Percentiles rank a stretch among this genome's conserved stretches.
phyloP scores from a whole-genome alignment of 768 basidiomycete species.

The Cantharellus cinnabarinus region DNA sequence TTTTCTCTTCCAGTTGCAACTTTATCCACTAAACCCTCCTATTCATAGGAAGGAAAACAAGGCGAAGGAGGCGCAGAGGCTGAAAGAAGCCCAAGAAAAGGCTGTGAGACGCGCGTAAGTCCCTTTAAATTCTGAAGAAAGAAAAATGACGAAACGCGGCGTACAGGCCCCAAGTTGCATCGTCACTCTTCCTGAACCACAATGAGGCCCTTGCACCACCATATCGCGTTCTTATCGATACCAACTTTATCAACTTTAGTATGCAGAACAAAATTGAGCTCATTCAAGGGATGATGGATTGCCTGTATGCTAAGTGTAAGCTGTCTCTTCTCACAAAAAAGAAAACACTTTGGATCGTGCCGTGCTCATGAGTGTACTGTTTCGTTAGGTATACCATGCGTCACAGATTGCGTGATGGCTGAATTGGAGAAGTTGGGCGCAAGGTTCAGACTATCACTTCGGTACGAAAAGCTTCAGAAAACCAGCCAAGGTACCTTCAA shows the following conservation, averaged over 20 bases:
- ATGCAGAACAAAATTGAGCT: slow-evolving; percentile 96
- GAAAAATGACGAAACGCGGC: not conserved
- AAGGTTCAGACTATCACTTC: slow-evolving; percentile 80
- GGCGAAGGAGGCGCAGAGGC: slow-evolving; percentile 46
- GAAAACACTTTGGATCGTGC: not conserved
- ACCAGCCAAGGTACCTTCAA: not conserved
- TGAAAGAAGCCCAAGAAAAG: slow-evolving; percentile 64
- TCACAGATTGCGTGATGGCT: slow-evolving; percentile 98
- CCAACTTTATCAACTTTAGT: slow-evolving; percentile 98
- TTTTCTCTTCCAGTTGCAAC: not conserved
- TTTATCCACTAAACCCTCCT: not conserved
- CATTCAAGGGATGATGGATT: slow-evolving; percentile 98
- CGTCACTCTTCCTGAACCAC: slow-evolving; percentile 84
- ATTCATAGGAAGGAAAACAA: slow-evolving; percentile 72
- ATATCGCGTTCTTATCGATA: slow-evolving; percentile 92
- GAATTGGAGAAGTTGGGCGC: slow-evolving; percentile 96
- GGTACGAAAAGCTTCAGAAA: slow-evolving; percentile 28
- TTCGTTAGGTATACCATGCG: slow-evolving; percentile 78
- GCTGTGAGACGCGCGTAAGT: slow-evolving; percentile 62
- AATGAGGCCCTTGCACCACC: slow-evolving; percentile 92
- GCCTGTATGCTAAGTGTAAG: slow-evolving; percentile 90
- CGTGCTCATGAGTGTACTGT: not conserved
- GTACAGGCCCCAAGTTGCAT: slow-evolving; percentile 60
- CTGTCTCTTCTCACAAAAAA: slow-evolving; percentile 1
- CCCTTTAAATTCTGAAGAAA: not conserved